Evolutionary conservation across 208 protist genomes (phyloP).

Genomic region (Porcisia deanei): DNA sequence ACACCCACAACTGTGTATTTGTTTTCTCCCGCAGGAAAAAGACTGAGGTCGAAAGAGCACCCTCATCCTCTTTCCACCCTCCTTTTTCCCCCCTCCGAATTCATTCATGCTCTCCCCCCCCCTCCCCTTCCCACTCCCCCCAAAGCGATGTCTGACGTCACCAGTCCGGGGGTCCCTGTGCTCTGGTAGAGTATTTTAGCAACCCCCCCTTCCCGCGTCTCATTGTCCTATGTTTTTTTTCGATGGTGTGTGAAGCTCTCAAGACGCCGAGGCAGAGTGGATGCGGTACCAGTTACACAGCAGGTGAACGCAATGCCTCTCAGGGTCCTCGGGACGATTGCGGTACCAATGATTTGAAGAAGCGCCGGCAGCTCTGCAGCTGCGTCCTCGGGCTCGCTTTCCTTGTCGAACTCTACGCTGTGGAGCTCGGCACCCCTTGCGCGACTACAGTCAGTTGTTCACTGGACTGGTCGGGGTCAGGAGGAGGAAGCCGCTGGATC

Average conservation of each 20-base stretch:
- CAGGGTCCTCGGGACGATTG: slow-evolving; percentile 3
- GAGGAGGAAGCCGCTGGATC: slow-evolving; percentile 1
- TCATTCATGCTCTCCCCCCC: no score
- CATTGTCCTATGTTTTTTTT: slow-evolving; percentile 36
- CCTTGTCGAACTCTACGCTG: slow-evolving; percentile 5
- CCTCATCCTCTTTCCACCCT: background rate
- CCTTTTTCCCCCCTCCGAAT: background rate
- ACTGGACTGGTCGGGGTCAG: background rate
- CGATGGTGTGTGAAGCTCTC: slow-evolving; percentile 42
- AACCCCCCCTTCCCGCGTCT: slow-evolving; percentile 42
- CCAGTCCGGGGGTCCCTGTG: slow-evolving; percentile 61
- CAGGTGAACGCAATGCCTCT: slow-evolving; percentile 3
- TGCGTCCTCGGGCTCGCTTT: slow-evolving; percentile 1
- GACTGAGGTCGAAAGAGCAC: background rate
- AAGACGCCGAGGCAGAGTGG: slow-evolving; percentile 29
- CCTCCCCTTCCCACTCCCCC: slow-evolving; percentile 49
- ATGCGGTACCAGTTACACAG: slow-evolving; percentile 14
- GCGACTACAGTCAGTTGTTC: slow-evolving; percentile 18
- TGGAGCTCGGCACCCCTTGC: slow-evolving; percentile 6
- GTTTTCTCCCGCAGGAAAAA: background rate
- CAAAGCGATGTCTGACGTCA: slow-evolving; percentile 49
- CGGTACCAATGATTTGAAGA: slow-evolving; percentile 1
- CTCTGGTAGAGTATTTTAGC: slow-evolving; percentile 53
- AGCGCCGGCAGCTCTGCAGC: background rate
- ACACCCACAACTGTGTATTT: background rate